Evolutionary conservation across 192 early-diverging fungal genomes (phyloP).

Genomic region (Backusella psychrophila): DNA sequence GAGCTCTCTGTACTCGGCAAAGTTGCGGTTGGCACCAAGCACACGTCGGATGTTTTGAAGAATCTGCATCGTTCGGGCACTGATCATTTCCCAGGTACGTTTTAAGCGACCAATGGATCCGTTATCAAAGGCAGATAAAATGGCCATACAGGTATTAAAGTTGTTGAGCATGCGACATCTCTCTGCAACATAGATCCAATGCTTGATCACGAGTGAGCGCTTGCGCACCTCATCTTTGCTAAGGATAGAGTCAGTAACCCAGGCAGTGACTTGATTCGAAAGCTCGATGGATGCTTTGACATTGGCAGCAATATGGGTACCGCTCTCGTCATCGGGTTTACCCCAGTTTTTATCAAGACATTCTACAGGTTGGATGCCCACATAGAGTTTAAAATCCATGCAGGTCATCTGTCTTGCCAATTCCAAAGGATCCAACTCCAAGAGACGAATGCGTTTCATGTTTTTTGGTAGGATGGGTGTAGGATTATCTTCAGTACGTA

Average conservation of each 20-base stretch:
- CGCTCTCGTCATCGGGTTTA: slow-evolving; percentile 51
- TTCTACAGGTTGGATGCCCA: slow-evolving; percentile 80
- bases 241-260: slow-evolving; percentile 85
- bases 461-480: slow-evolving; percentile 77
- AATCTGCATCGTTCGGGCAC: slow-evolving; percentile 46
- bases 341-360: slow-evolving; percentile 88
- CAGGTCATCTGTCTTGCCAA: slow-evolving; percentile 92
- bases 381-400: slow-evolving; percentile 77
- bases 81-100: slow-evolving; percentile 78
- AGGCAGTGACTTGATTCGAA: slow-evolving; percentile 83
- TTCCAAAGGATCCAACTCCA: slow-evolving; percentile 89
- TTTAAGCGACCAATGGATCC: slow-evolving; percentile 85
- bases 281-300: slow-evolving; percentile 85
- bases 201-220: slow-evolving; percentile 71
- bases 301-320: slow-evolving; percentile 61
- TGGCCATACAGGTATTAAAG: slow-evolving; percentile 87
- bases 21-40: slow-evolving; percentile 82
- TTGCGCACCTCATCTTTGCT: slow-evolving; percentile 78
- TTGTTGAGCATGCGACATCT: slow-evolving; percentile 82
- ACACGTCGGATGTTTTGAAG: slow-evolving; percentile 64
- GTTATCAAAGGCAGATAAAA: slow-evolving; percentile 81
- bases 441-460: slow-evolving; percentile 69
- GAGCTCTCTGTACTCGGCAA: slow-evolving; percentile 74
- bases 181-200: slow-evolving; percentile 79
- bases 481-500: slow-evolving; percentile 61